phyloP scores from a whole-genome alignment of 2,329 filamentous ascomycete species.

The Diaporthe humulicola region DNA sequence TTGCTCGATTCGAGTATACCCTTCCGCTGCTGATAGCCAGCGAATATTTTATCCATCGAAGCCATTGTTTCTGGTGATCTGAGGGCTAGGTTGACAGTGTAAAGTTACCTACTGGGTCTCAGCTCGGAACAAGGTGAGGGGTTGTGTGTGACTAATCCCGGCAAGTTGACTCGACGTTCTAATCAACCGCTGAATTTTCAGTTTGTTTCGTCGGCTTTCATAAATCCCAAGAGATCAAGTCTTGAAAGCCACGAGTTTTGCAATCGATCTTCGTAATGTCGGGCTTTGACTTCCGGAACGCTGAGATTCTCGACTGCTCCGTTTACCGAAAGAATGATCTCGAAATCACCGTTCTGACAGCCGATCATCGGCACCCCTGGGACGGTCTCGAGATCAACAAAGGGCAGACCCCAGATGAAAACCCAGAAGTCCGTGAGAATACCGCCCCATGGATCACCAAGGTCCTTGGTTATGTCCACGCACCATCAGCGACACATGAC shows the following conservation, averaged over 20 bases:
- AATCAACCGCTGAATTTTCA: not conserved
- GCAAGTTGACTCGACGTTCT: not conserved
- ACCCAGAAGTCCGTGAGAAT: not conserved
- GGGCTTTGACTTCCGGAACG: not conserved
- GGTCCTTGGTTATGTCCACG: not conserved
- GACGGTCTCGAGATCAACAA: not conserved
- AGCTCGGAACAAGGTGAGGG: constrained; percentile 5
- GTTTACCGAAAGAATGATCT: not conserved
- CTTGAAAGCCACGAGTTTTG: not conserved
- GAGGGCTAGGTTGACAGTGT: not conserved
- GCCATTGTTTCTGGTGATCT: not conserved
- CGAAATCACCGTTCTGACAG: not conserved
- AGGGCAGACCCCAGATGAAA: not conserved
- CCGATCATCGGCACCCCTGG: not conserved
- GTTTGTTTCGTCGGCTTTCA: not conserved
- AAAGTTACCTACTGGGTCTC: too few relatives aligned
- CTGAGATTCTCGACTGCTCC: not conserved
- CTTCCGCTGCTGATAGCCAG: constrained; percentile 12
- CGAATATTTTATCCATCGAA: not conserved
- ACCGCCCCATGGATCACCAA: not conserved
- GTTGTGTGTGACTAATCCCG: constrained; percentile 42
- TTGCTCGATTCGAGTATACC: constrained; percentile 44
- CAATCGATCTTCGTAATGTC: not conserved
- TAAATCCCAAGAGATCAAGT: not conserved
- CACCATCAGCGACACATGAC: not conserved